Percentiles rank a stretch among this genome's conserved stretches.
These are phyloP conservation scores for Pseudonitzschia multistriata DNA, from an alignment of 108 stramenopile genomes.

Conservation along the genomic window DNA sequence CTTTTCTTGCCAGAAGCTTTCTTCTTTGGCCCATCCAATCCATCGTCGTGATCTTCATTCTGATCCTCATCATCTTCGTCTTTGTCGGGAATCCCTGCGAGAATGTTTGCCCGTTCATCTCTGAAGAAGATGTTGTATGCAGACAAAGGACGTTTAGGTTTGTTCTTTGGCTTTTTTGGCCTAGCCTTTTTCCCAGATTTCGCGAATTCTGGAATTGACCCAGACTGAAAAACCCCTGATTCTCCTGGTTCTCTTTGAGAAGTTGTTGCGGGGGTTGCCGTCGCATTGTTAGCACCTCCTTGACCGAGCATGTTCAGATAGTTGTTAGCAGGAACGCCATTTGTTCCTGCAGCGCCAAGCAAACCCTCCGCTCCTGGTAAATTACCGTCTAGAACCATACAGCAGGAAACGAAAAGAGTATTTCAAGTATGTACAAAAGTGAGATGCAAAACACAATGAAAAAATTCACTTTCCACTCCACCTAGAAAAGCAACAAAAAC, in stretches of 20 bases:
- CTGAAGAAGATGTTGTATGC: conserved; percentile 63
- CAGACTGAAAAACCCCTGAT: conserved; percentile 38
- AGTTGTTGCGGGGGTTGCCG: not conserved
- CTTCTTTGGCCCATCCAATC: conserved; percentile 25
- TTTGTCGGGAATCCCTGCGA: conserved; percentile 41
- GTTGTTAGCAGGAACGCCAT: conserved; percentile 9
- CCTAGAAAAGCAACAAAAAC: not conserved
- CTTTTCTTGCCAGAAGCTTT: conserved; percentile 33
- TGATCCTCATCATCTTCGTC: conserved; percentile 39
- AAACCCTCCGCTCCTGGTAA: conserved; percentile 29
- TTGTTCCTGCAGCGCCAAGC: conserved; percentile 12
- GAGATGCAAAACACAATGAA: not conserved
- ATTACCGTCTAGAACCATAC: conserved; percentile 18
- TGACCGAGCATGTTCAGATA: conserved; percentile 41
- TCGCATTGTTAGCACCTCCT: conserved; percentile 23
- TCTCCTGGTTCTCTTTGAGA: conserved; percentile 28
- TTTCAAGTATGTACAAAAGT: not conserved
- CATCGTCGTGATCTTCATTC: conserved; percentile 26
- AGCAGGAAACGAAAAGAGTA: not conserved
- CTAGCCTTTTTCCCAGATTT: conserved; percentile 43
- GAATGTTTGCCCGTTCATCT: conserved; percentile 48
- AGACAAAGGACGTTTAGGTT: conserved; percentile 42
- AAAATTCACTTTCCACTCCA: not conserved
- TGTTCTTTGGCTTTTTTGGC: conserved; percentile 49
- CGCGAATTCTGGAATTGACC: conserved; percentile 42